phyloP scores from a whole-genome alignment of 805 yeast species.

The Debaryomyces hansenii region DNA sequence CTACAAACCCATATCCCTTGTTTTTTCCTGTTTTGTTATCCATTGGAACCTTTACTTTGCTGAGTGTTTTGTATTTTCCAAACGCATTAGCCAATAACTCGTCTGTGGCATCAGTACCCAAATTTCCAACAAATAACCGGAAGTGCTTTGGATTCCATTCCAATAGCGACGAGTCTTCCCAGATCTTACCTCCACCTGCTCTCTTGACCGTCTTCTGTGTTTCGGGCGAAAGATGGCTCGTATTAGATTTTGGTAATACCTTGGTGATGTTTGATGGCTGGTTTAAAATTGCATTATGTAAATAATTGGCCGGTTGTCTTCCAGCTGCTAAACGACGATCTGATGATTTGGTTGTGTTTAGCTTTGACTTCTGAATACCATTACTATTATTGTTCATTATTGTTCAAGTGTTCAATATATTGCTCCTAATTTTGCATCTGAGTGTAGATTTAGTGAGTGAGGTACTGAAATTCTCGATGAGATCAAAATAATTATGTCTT shows the following conservation, averaged over 20 bases:
- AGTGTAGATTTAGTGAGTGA: neutral
- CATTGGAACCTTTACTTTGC: slow-evolving; percentile 59
- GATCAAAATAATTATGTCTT: neutral
- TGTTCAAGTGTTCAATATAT: neutral
- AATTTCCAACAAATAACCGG: slow-evolving; percentile 71
- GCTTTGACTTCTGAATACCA: slow-evolving; percentile 6
- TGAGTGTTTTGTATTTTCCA: slow-evolving; percentile 48
- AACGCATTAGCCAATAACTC: slow-evolving; percentile 57
- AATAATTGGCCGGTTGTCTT: slow-evolving; percentile 44
- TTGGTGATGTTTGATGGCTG: slow-evolving; percentile 18
- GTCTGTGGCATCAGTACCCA: slow-evolving; percentile 67
- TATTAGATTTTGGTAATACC: slow-evolving; percentile 9
- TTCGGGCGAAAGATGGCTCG: neutral
- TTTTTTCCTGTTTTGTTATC: slow-evolving; percentile 47
- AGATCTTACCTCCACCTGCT: slow-evolving; percentile 45
- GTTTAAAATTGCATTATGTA: slow-evolving; percentile 24
- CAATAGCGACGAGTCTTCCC: slow-evolving; percentile 47
- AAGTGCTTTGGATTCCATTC: slow-evolving; percentile 75
- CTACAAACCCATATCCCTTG: slow-evolving; percentile 76
- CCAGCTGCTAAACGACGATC: slow-evolving; percentile 59
- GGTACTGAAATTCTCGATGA: neutral
- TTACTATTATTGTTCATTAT: neutral
- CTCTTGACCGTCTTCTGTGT: slow-evolving; percentile 37
- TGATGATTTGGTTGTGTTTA: slow-evolving; percentile 43
- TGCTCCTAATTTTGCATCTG: neutral